Percentiles rank a stretch among this genome's conserved stretches.
Conservation (phyloP, 208 protist species). For the Blastocrithidia nonstop region DNA sequence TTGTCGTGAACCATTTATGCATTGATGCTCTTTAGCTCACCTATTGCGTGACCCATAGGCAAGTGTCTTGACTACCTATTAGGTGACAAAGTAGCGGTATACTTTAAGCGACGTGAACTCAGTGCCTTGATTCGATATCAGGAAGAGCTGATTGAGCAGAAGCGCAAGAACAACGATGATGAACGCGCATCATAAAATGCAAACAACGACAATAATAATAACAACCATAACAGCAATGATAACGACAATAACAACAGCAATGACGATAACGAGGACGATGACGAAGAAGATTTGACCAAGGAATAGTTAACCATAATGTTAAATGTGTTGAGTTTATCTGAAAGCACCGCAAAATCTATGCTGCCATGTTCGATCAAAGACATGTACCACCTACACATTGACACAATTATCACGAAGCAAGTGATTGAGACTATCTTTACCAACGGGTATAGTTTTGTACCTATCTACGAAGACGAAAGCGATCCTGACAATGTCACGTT, state of each 20-base stretch:
- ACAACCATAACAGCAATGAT: too few relatives aligned
- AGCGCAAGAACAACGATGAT: slow-evolving; percentile 8
- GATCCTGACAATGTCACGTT: slow-evolving; percentile 23
- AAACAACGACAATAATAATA: background rate
- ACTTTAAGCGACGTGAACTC: slow-evolving; percentile 40
- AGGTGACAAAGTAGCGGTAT: slow-evolving; percentile 39
- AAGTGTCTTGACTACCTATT: slow-evolving; percentile 42
- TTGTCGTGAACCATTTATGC: slow-evolving; percentile 28
- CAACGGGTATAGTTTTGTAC: slow-evolving; percentile 37
- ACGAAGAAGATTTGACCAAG: slow-evolving; percentile 35
- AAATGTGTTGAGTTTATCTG: slow-evolving; percentile 45
- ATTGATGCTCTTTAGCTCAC: slow-evolving; percentile 37
- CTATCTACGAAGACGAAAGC: slow-evolving; percentile 28
- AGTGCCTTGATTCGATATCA: slow-evolving; percentile 41
- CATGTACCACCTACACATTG: slow-evolving; percentile 33
- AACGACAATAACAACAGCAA: slow-evolving; percentile 4
- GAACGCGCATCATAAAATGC: background rate
- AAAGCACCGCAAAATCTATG: slow-evolving; percentile 28
- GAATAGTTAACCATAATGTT: slow-evolving; percentile 50
- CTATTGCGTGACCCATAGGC: slow-evolving; percentile 47
- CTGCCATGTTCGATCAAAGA: slow-evolving; percentile 16
- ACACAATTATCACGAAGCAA: slow-evolving; percentile 17
- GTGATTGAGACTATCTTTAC: slow-evolving; percentile 22
- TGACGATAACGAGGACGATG: slow-evolving; percentile 9
- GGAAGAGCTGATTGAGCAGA: slow-evolving; percentile 17